These are phyloP conservation scores for Colletotrichum siamense DNA, from an alignment of 2,329 filamentous ascomycete genomes.

Conservation along the genomic window DNA sequence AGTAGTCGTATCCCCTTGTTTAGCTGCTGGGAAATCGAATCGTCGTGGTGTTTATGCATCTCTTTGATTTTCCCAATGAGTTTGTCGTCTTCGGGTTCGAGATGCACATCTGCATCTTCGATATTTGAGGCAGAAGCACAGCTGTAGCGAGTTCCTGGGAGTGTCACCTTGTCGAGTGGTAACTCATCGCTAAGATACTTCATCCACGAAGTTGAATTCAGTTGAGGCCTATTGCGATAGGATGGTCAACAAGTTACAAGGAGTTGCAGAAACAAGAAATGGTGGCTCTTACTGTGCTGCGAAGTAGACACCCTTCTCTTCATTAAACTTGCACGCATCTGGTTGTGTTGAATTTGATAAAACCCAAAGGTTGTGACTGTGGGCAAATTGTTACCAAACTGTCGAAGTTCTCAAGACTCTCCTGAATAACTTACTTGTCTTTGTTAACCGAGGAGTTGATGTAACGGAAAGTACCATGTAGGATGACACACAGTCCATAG, in stretches of 20 bases:
- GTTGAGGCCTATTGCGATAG: rapidly evolving
- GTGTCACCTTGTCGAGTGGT: neutral
- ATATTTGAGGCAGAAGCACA: neutral
- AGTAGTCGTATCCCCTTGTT: neutral
- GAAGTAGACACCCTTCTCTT: neutral
- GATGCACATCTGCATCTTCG: neutral
- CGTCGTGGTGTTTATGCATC: neutral
- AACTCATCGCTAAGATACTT: neutral
- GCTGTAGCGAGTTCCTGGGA: neutral
- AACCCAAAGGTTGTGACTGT: neutral
- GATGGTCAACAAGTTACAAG: neutral
- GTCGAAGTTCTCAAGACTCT: neutral
- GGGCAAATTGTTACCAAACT: neutral
- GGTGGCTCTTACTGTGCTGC: neutral
- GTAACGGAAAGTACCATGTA: neutral
- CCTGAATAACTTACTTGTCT: neutral
- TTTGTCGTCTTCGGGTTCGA: neutral
- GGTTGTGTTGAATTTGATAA: neutral
- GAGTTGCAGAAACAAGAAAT: neutral
- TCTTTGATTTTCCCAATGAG: neutral
- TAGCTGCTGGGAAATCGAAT: neutral
- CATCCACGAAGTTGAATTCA: neutral
- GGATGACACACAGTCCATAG: neutral
- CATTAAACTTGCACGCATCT: neutral
- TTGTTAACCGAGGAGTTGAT: neutral